Evolutionary conservation across 2,329 filamentous ascomycete genomes (phyloP), one percentile per base, ranked within the genome.

Genomic region (Dryadomyces quercivorus): DNA sequence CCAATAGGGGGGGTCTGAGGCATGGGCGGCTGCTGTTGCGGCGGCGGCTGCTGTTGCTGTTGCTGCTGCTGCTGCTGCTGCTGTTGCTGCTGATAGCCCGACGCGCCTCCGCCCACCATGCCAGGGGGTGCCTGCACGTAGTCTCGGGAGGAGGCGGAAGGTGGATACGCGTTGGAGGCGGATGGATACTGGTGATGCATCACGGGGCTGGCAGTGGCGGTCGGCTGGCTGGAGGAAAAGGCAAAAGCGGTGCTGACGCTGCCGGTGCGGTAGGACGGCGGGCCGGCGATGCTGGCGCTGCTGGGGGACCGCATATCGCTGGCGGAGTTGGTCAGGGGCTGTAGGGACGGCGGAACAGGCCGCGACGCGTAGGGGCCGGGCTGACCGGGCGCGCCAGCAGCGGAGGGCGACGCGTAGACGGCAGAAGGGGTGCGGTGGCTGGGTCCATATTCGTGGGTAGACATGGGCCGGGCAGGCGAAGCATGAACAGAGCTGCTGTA

Each of bases 251-350:
- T 65, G 42, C 67, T 42, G 9, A 18, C 63, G 13, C 67, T 44
- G 13, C 63, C 66, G 59, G 69, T 72, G 48, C 75, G 72, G 60
- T 78, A 78, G 2, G 77, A 71, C 3, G 74, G 75, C 5, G 70
- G 72, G 2, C 66, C 69, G 20, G 74, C 69, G 50, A 71, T 67
- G 18, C 72, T 67, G 31, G 63, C 66, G 55, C 70, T 68, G 60
- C 71, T 70, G 18, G 78, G 77, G 15, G 78, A 80, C 55, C 77
- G 73, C 56, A 69, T 60, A 61, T 80, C 76, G 61, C 72, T n/a
- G 22, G 8, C 66, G 55, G 67, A 7, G 49, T 8, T 15, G 18
- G 31, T 44, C 42, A 44, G 4, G 22, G 73, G 68, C 58, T 78
- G 76, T 40, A 77, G 67, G 21, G 75, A 69, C 52, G 71, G 73